Conservation (phyloP, 768 basidiomycete genomes). For the Hypholoma fasciculare region DNA sequence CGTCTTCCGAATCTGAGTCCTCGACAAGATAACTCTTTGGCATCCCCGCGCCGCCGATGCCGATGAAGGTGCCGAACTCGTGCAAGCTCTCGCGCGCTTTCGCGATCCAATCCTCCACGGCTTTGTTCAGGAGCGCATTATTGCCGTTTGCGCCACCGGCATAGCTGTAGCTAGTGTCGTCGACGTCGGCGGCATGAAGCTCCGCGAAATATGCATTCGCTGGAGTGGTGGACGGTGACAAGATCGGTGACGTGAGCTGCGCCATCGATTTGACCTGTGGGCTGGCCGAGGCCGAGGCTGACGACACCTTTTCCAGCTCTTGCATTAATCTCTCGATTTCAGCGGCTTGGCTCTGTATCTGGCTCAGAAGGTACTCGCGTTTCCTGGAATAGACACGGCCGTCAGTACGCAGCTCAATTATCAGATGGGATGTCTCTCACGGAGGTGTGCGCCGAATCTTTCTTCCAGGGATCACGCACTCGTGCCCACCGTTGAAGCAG, state of each 20-base stretch:
- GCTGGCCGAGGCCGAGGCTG: conserved; percentile 2
- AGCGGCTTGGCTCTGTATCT: conserved; percentile 73
- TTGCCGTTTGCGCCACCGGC: conserved; percentile 22
- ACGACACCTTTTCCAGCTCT: conserved; percentile 48
- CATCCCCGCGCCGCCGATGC: conserved; percentile 55
- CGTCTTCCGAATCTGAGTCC: conserved; percentile 34
- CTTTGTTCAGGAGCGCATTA: conserved; percentile 46
- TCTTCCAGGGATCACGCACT: conserved; percentile 81
- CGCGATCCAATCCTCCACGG: conserved; percentile 75
- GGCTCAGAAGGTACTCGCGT: conserved; percentile 75
- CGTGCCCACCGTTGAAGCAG: conserved; percentile 67
- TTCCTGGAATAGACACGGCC: conserved; percentile 48
- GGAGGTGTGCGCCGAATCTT: conserved; percentile 80
- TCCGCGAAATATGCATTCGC: conserved; percentile 25
- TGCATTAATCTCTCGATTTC: conserved; percentile 74
- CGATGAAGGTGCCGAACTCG: conserved; percentile 68
- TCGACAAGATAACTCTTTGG: conserved; percentile 51
- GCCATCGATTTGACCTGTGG: conserved; percentile 19
- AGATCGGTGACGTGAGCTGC: conserved; percentile 35
- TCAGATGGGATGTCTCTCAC: conserved; percentile 41
- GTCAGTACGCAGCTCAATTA: neutral
- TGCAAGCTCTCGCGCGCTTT: conserved; percentile 70
- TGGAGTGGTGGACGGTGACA: conserved; percentile 33
- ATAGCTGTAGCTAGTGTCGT: conserved; percentile 6
- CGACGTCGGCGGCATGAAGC: conserved; percentile 17